Base-by-base conservation (phyloP, 805 yeast genomes). In the Starmera pachycereana region DNA sequence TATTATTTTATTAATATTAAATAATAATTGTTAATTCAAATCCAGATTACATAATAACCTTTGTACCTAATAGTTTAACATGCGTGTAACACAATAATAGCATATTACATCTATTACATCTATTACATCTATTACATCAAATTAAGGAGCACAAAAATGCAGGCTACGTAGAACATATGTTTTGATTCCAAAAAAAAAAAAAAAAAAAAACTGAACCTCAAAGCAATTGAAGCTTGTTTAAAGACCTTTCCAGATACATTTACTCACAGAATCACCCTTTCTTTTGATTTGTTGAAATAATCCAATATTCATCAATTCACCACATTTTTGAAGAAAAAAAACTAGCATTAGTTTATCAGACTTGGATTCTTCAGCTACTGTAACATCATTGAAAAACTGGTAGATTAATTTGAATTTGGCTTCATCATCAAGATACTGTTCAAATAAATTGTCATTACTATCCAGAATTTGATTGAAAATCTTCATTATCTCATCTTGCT, bases 281-380 rank as follows among this genome's bases (percentile, higher is more conserved):
- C 78, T 60, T 47, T 67, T 69, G 19, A 64, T 62, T 34, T 71
- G 72, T 47, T 76, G 77, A 14, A 86, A 54, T 36, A 85, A 61
- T 0, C 96, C 96, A 40, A 83, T 61, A 45, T 72, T 62, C 42
- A 76, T 74, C 43, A 88, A 64, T 53, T 87, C 95, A 22, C 73
- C 73, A 37, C 89, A 67, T 14, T 78, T 77, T 48, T 83, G 89
- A 44, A 83, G 61, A 54, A 88, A 88, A 75, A 92, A 75, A 4
- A 86, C 72, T 47, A 82, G 63, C 0, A 78, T 62, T 36, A 79
- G 50, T 44, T 74, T 72, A 35, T 79, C 80, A 87, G 92, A 83
- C 8, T 62, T 64, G 1, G 53, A 59, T 6, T 66, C 69, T 13
- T 56, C 59, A 3, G 43, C 4, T n/a, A 42, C 33, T 8, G 53